phyloP scores from a whole-genome alignment of 306 rosid species.

The Lupinus albus region DNA sequence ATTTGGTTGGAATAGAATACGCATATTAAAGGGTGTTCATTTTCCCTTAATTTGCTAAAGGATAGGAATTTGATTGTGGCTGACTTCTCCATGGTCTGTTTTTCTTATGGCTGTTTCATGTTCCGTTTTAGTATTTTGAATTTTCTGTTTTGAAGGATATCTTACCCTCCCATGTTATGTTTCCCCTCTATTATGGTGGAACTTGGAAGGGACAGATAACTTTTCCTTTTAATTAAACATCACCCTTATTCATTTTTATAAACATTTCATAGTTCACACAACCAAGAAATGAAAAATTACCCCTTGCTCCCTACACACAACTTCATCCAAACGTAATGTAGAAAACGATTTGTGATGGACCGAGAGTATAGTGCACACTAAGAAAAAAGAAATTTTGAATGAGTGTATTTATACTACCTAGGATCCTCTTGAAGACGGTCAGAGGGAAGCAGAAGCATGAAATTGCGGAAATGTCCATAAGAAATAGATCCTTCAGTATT shows the following conservation, averaged over 20 bases:
- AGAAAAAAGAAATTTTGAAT: conserved; percentile 29
- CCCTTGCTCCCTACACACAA: not conserved
- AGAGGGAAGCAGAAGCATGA: conserved; percentile 96
- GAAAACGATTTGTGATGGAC: not conserved
- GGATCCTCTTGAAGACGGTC: conserved; percentile 99
- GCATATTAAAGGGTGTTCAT: conserved; percentile 3
- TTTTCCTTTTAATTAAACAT: too few species aligned
- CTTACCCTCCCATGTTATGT: not conserved
- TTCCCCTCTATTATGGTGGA: not conserved
- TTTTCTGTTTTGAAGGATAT: conserved; percentile 15
- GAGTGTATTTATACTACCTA: conserved; percentile 61
- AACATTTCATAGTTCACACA: not conserved
- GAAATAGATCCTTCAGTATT: conserved; percentile 91
- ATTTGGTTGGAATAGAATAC: not conserved
- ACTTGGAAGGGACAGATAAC: not conserved
- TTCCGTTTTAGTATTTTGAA: not conserved
- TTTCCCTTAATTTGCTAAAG: not conserved
- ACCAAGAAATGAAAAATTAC: not conserved
- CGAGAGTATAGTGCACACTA: not conserved
- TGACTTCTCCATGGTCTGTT: conserved; percentile 1
- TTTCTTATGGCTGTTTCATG: not conserved
- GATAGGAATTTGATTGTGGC: not conserved
- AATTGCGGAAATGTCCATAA: conserved; percentile 96
- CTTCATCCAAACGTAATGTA: too few species aligned
- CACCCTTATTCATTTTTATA: too few species aligned